These are phyloP conservation scores for Fusarium aywerte DNA, from an alignment of 2,329 filamentous ascomycete genomes.

Conservation along the genomic window DNA sequence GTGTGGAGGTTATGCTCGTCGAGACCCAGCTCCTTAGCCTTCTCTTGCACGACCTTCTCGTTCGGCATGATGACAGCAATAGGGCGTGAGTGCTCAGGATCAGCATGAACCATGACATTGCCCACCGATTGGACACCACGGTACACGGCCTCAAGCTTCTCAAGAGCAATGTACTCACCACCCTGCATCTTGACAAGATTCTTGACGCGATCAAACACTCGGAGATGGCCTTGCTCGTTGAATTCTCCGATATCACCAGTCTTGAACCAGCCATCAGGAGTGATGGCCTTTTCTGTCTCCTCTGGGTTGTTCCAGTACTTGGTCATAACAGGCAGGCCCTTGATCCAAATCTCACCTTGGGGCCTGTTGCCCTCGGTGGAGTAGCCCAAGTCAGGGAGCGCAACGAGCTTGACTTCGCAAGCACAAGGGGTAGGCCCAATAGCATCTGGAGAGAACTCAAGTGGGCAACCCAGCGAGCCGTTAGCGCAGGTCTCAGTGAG, in stretches of 20 bases:
- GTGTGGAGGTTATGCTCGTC: constrained; percentile 74
- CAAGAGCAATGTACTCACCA: constrained; percentile 95
- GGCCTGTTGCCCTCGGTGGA: constrained; percentile 77
- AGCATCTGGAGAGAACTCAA: constrained; percentile 81
- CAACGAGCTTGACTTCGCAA: constrained; percentile 91
- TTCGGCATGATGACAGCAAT: constrained; percentile 82
- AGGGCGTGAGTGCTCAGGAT: constrained; percentile 77
- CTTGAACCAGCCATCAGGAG: constrained; percentile 93
- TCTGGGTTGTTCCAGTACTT: constrained; percentile 88
- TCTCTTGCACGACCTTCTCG: constrained; percentile 69
- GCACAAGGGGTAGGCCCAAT: constrained; percentile 82
- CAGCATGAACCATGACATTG: constrained; percentile 90
- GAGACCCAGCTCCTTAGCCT: constrained; percentile 71
- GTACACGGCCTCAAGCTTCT: constrained; percentile 95
- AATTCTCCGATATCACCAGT: constrained; percentile 96
- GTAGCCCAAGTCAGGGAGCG: constrained; percentile 90
- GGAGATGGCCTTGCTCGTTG: constrained; percentile 80
- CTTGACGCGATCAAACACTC: constrained; percentile 96
- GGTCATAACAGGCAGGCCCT: constrained; percentile 77
- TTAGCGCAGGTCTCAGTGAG: constrained; percentile 92
- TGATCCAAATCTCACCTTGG: constrained; percentile 93
- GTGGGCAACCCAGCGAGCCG: constrained; percentile 82
- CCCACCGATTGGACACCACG: constrained; percentile 80
- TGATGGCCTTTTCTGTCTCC: constrained; percentile 82
- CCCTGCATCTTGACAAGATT: constrained; percentile 96